These are phyloP conservation scores for Cryptosporidium tyzzeri DNA, from an alignment of 169 alveolate genomes.

Conservation along the genomic window DNA sequence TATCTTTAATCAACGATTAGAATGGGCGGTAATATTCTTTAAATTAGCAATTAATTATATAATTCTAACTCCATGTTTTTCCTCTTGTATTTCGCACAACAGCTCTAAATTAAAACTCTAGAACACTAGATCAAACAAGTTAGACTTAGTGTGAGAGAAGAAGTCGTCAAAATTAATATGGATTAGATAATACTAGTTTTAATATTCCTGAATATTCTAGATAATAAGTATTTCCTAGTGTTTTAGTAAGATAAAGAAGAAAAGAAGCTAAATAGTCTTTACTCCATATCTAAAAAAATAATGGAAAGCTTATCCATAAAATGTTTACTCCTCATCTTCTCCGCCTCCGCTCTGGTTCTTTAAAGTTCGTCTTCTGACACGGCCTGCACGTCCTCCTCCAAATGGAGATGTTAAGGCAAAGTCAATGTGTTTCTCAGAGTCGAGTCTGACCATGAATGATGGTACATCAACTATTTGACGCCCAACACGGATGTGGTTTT, in stretches of 20 bases:
- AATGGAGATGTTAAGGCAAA: conserved; percentile 96
- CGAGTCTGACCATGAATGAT: conserved; percentile 98
- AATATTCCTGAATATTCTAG: conserved; percentile 16
- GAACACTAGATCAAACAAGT: background rate
- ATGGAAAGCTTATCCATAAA: background rate
- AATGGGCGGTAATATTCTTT: background rate
- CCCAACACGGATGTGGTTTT: conserved; percentile 98
- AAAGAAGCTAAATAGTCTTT: background rate
- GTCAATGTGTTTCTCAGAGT: conserved; percentile 98
- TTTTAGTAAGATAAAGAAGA: background rate
- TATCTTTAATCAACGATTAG: background rate
- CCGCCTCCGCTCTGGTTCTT: conserved; percentile 77
- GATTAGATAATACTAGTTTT: conserved; percentile 9
- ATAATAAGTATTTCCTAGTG: conserved; percentile 5
- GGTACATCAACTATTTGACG: conserved; percentile 98
- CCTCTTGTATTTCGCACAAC: background rate
- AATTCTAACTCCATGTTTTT: too few species aligned
- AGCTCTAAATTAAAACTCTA: background rate
- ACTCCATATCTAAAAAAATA: background rate
- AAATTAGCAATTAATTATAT: too few species aligned
- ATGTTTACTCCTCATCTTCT: conserved; percentile 55
- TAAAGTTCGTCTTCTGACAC: conserved; percentile 94
- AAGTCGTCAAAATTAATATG: background rate
- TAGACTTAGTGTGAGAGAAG: too few species aligned
- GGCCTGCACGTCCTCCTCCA: conserved; percentile 97